Evolutionary conservation across 2,329 filamentous ascomycete species (phyloP), one percentile per base, ranked within the genome.

Genomic region (Xylariaceae sp.): DNA sequence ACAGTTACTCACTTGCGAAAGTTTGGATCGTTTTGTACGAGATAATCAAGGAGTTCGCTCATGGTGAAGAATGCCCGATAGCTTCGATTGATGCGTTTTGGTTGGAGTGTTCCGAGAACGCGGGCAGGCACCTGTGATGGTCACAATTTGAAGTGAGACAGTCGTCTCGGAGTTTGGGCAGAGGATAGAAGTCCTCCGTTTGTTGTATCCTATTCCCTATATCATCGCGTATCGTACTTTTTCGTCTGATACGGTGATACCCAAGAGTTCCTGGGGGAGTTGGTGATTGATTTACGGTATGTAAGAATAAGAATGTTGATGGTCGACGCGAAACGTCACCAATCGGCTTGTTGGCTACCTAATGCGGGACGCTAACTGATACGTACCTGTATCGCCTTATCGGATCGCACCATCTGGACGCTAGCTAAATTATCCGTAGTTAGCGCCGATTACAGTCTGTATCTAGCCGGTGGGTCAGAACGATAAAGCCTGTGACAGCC

Each of bases 11-110:
- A 83, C 81, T 74, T 81, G 64, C 78, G 73, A 54, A 88, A 88
- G 59, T 82, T 80, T 45, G 78, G 73, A 67, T 86, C 82, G 61
- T 84, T 76, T 41, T 79, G 70, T 50, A 82, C 70, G 53, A 88
- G 78, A 66, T 81, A 91, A 50, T 83, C 77, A 45, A 89, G 76
- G 54, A 92, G 82, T 65, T 87, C 82, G 64, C 79, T 79, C 84
- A 86, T 87, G 60, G 59, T 74, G 64, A 52, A 54, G 39, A 37
- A 7, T 53, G 7, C n/a, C 50, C 6, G n/a, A 46, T 52, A 11
- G 41, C 30, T 41, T 35, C 7, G 8, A 30, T 53, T 40, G 34
- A 53, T 44, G 37, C 32, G 30, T n/a, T 43, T 11, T 32, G 26
- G 46, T 9, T 1, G 30, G 29, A 27, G 26, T 27, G 35, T 47